Evolutionary conservation across 139 green algal species (phyloP).

Genomic region (Picochlorum sp.): DNA sequence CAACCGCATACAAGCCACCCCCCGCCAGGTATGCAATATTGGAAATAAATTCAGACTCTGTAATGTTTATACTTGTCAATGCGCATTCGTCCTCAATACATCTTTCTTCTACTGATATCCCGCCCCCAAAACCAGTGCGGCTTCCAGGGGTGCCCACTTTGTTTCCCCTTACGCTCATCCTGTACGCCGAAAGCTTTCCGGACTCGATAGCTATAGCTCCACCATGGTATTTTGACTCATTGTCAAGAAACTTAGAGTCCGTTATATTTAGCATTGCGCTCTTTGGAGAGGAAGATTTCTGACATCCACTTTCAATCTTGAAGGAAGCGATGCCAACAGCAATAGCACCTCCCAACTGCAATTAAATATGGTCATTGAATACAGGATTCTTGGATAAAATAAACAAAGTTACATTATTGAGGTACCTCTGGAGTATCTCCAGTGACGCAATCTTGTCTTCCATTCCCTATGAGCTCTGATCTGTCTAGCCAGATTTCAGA

Average conservation of each 20-base stretch:
- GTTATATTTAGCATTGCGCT: not conserved
- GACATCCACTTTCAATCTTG: too few relatives aligned
- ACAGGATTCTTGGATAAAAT: too few relatives aligned
- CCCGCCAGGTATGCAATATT: constrained; percentile 9
- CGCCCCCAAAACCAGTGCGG: constrained; percentile 4
- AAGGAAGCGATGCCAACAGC: too few relatives aligned
- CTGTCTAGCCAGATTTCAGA: too few relatives aligned
- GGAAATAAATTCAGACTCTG: not conserved
- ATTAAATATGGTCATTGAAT: too few relatives aligned
- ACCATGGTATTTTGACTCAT: not conserved
- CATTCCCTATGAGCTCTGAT: too few relatives aligned
- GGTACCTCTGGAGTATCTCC: too few relatives aligned
- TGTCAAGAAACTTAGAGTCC: not conserved
- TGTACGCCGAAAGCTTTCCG: not conserved
- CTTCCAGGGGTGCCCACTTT: not conserved
- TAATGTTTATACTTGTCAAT: not conserved
- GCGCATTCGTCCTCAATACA: constrained; percentile 1
- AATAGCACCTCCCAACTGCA: too few relatives aligned
- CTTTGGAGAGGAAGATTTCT: not conserved
- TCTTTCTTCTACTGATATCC: constrained; percentile 1
- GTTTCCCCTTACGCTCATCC: not conserved
- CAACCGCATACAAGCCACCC: constrained; percentile 2
- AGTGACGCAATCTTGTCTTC: too few relatives aligned
- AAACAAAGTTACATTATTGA: too few relatives aligned
- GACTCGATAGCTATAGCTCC: constrained; percentile 8